phyloP scores from a whole-genome alignment of 164 flowering plant genomes.

The Houttuynia cordata region DNA sequence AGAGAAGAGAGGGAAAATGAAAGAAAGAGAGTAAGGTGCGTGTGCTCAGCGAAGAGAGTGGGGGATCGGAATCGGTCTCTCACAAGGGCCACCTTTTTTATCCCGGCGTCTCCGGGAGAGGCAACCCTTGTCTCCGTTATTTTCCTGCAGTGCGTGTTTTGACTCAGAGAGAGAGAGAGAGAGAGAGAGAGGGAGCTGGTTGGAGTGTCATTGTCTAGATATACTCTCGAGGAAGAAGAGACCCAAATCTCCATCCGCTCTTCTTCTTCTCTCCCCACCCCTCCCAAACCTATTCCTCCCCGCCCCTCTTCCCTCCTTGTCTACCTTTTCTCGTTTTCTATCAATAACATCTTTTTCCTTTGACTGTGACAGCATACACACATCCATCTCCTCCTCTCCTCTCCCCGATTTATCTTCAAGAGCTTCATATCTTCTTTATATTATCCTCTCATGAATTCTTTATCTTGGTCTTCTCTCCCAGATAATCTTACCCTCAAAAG shows the following conservation, averaged over 20 bases:
- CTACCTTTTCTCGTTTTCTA: background rate
- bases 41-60: slow-evolving; percentile 34
- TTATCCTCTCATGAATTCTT: background rate
- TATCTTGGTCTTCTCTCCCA: no score
- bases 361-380: background rate
- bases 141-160: slow-evolving; percentile 24
- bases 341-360: background rate
- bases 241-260: background rate
- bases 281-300: background rate
- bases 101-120: slow-evolving; percentile 62
- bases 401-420: background rate
- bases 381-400: background rate
- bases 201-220: slow-evolving; percentile 66
- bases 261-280: slow-evolving; percentile 15
- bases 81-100: slow-evolving; percentile 23
- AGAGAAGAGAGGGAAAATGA: no score
- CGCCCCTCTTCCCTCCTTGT: no score
- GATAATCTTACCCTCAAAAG: no score
- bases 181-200: slow-evolving; percentile 22
- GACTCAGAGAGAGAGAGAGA: slow-evolving; percentile 24
- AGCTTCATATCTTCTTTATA: background rate
- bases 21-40: slow-evolving; percentile 5
- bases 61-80: slow-evolving; percentile 42
- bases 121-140: slow-evolving; percentile 20
- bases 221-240: slow-evolving; percentile 4